Evolutionary conservation across 2,329 filamentous ascomycete genomes (phyloP).

Genomic region (Chrysoporthe austroafricana): DNA sequence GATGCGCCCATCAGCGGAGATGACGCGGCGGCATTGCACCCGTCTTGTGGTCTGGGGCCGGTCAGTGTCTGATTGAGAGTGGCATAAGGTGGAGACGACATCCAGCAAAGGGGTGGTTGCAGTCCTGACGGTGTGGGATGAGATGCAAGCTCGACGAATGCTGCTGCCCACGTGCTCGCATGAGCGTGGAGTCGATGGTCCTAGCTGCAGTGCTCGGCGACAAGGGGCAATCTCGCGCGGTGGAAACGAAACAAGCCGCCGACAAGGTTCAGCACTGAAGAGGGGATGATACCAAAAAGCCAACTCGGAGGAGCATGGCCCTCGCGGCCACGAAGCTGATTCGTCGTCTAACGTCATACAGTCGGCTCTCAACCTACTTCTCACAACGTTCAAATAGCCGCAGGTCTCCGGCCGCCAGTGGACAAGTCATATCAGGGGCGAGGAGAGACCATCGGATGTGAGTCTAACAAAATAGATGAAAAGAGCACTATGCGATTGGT

Average conservation of each 20-base stretch:
- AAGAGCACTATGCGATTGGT: slow-evolving; percentile 17
- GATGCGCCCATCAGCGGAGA: background rate
- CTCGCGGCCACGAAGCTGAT: too few relatives aligned
- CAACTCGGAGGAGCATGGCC: too few relatives aligned
- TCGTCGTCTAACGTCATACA: too few relatives aligned
- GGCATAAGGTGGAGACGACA: background rate
- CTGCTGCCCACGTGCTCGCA: slow-evolving; percentile 17
- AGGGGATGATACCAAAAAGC: too few relatives aligned
- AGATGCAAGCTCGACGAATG: slow-evolving; percentile 8
- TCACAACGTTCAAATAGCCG: too few relatives aligned
- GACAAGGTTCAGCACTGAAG: background rate
- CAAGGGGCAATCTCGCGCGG: background rate
- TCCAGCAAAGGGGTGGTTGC: background rate
- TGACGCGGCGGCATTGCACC: background rate
- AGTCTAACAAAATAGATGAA: background rate
- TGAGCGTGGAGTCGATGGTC: slow-evolving; percentile 1
- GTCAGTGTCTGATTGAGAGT: too few relatives aligned
- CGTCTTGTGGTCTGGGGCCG: too few relatives aligned
- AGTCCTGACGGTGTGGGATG: background rate
- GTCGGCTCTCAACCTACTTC: too few relatives aligned
- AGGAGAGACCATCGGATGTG: background rate
- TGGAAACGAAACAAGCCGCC: background rate
- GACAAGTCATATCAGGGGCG: background rate
- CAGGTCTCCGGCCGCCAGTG: too few relatives aligned
- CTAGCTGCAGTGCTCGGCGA: background rate